Evolutionary conservation across 768 basidiomycete species (phyloP), one percentile per base, ranked within the genome.

Genomic region (Boletus reticuloceps): DNA sequence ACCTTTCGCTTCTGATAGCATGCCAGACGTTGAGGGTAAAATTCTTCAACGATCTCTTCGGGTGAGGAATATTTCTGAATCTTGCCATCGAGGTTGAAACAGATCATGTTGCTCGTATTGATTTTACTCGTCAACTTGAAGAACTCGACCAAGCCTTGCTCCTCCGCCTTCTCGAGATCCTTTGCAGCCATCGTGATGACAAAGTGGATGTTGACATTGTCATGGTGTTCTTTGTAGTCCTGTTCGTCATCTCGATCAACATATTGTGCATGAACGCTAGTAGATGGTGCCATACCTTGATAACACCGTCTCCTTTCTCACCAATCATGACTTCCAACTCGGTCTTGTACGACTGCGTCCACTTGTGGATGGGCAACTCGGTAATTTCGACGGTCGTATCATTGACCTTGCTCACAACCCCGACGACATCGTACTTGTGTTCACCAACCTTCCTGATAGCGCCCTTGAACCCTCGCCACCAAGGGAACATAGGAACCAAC

Each of bases 151-250:
- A 99, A 74, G 4, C 96, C 96, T 67, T 97, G 92, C 57, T 82
- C 80, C 68, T 96, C 93, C 3, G 94, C 94, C 70, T 90, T 90
- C 61, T 89, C 81, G 59, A 97, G 81, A 56, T 88, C 87, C 59
- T 88, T 88, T 44, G 86, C 82, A 3, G 76, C 75, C 87, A 98
- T 89, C 25, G 81, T 85, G 29, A 99, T 69, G 31, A 89, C 76
- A 65, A 98, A 98, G 70, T 95, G 91, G 13, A 99, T 85, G 51
- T 93, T 89, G 60, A 85, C 79, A 56, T 94, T 96, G 65, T 94
- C 94, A 64, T 97, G 94, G 66, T 98, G 88, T 68, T 98, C 97
- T 73, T 92, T 93, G 75, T 94, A 99, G 68, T 98, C 95, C 96
- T 98, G 63, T 40, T 41, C 31, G 47, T 27, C 47, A 12, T 38